These are phyloP conservation scores for Bullera alba DNA, from an alignment of 768 basidiomycete species.

Conservation along the genomic window DNA sequence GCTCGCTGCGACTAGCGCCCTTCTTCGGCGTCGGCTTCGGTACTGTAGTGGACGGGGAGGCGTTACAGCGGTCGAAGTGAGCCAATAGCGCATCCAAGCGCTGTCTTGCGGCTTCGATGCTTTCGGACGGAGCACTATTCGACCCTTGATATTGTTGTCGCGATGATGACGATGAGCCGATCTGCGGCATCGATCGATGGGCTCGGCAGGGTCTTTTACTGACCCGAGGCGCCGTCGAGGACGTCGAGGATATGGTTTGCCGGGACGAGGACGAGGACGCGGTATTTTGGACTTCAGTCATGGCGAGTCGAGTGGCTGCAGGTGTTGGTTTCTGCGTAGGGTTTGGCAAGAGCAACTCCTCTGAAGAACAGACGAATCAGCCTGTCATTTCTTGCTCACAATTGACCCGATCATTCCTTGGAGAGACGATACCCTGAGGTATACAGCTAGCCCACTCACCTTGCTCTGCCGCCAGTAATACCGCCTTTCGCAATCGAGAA, in stretches of 20 bases:
- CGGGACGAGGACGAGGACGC: conserved; percentile 8
- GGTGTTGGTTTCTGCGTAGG: conserved; percentile 24
- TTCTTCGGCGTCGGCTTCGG: no score
- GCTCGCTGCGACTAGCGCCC: no score
- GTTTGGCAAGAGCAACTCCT: conserved; percentile 10
- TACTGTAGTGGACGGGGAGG: no score
- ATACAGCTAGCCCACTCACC: conserved; percentile 24
- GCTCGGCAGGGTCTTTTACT: conserved; percentile 25
- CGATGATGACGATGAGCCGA: background rate
- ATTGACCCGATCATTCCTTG: background rate
- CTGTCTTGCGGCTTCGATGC: background rate
- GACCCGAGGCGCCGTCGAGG: conserved; percentile 7
- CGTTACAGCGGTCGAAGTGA: background rate
- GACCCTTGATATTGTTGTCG: background rate
- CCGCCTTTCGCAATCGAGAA: conserved; percentile 12
- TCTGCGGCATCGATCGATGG: conserved; percentile 19
- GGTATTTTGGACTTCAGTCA: no score
- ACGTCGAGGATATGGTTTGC: background rate
- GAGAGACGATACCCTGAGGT: background rate
- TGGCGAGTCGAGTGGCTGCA: conserved; percentile 5
- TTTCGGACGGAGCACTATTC: background rate
- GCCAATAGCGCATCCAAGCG: conserved; percentile 10
- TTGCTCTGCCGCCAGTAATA: conserved; percentile 16
- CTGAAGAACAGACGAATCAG: conserved; percentile 4
- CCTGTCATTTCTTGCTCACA: background rate